Conservation (phyloP, 495 filamentous ascomycete genomes). For the Trichoderma virens region DNA sequence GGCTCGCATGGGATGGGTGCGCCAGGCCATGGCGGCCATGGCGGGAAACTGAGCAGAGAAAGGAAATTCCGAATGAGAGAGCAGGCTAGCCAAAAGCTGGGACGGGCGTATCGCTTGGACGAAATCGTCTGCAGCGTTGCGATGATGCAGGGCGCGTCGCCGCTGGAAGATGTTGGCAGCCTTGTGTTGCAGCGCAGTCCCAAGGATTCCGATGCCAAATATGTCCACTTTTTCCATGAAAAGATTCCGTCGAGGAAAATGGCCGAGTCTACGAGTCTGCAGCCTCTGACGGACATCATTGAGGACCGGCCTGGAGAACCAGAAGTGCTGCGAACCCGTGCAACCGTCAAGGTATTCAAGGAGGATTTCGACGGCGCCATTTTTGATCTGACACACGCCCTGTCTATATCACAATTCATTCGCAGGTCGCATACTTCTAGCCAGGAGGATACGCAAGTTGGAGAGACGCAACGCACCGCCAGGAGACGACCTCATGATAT, state of each 20-base stretch:
- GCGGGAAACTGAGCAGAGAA: constrained; percentile 62
- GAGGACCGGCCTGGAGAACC: constrained; percentile 50
- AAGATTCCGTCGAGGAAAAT: constrained; percentile 74
- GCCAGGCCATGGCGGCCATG: constrained; percentile 45
- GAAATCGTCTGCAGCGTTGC: constrained; percentile 76
- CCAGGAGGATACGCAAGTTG: constrained; percentile 31
- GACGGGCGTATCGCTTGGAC: constrained; percentile 66
- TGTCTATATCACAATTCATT: constrained; percentile 50
- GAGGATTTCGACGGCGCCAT: constrained; percentile 61
- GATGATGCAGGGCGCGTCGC: constrained; percentile 73
- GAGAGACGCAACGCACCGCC: constrained; percentile 21
- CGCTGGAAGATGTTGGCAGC: constrained; percentile 68
- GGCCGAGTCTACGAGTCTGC: constrained; percentile 61
- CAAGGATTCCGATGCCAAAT: constrained; percentile 60
- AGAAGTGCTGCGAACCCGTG: constrained; percentile 61
- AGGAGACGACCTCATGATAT: constrained; percentile 42
- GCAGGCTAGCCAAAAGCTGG: constrained; percentile 65
- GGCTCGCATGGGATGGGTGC: constrained; percentile 37
- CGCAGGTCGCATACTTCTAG: constrained; percentile 31
- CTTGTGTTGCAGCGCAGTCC: constrained; percentile 60
- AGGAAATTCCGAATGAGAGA: constrained; percentile 68
- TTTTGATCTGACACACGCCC: constrained; percentile 56
- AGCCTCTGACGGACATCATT: constrained; percentile 58
- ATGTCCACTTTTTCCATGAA: constrained; percentile 83
- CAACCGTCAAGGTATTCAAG: constrained; percentile 67